Conservation (phyloP, 192 early-diverging fungal genomes). For the Coemansia umbellata region DNA sequence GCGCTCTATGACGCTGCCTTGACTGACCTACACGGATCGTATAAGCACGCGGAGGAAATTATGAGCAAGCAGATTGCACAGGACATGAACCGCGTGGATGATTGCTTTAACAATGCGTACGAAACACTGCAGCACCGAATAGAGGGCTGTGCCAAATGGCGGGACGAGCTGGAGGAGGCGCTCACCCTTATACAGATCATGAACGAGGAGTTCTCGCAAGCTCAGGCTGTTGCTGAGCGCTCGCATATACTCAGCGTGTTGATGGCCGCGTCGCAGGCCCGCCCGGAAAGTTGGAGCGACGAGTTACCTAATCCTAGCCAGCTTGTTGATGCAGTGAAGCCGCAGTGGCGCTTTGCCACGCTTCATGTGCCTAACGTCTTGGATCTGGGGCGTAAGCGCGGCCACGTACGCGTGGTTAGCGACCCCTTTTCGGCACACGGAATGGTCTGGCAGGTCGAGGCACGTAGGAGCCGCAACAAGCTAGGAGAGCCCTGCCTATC, state of each 20-base stretch:
- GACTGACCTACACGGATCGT: neutral
- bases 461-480: conserved; percentile 16
- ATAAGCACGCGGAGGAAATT: conserved; percentile 5
- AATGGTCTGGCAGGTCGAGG: conserved; percentile 28
- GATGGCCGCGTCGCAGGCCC: neutral
- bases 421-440: conserved; percentile 27
- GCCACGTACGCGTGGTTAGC: conserved; percentile 38
- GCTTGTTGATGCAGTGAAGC: conserved; percentile 5
- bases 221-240: conserved; percentile 30
- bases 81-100: neutral
- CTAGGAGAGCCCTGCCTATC: conserved; percentile 31
- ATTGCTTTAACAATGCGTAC: neutral
- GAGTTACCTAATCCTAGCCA: neutral
- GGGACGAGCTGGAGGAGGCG: conserved; percentile 22
- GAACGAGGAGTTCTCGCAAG: conserved; percentile 37
- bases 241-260: conserved; percentile 14
- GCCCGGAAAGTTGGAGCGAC: conserved; percentile 12
- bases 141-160: conserved; percentile 24
- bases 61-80: neutral
- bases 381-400: conserved; percentile 40
- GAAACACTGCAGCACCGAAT: neutral
- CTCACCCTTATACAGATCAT: conserved; percentile 24
- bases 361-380: conserved; percentile 14
- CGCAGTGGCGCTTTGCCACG: neutral
- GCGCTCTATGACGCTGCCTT: conserved; percentile 8